A percentile compares a stretch with the other conserved stretches of the same genome.
Conservation (phyloP, 495 filamentous ascomycete species). For the Schizothecium vesticola region DNA sequence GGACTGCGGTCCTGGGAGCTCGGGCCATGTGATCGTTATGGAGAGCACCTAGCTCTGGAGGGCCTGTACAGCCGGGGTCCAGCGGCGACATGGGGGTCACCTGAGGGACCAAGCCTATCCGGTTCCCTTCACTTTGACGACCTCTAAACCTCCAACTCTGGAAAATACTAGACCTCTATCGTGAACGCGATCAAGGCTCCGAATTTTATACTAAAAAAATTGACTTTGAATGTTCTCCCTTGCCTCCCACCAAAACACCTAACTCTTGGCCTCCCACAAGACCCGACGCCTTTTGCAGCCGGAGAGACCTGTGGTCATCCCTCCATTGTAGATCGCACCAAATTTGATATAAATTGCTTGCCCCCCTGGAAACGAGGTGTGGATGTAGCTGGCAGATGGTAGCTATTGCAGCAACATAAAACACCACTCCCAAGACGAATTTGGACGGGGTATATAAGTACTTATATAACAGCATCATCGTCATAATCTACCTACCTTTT, state of each 20-base stretch:
- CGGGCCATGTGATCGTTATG: constrained; percentile 16
- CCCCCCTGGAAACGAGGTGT: no score
- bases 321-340: no score
- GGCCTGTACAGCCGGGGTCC: constrained; percentile 2
- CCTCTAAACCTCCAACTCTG: not conserved
- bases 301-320: no score
- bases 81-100: not conserved
- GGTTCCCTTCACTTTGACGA: not conserved
- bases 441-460: not conserved
- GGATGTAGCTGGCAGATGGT: no score
- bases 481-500: not conserved
- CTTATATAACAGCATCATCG: not conserved
- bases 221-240: no score
- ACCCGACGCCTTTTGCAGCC: no score
- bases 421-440: not conserved
- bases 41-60: no score
- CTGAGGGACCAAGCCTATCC: not conserved
- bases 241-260: no score
- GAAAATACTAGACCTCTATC: not conserved
- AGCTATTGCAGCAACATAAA: not conserved
- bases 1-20: constrained; percentile 5
- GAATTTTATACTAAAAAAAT: not conserved
- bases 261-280: no score
- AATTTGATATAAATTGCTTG: no score
- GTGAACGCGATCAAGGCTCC: not conserved